Base-by-base conservation (phyloP, 306 rosid genomes). In the Dalbergia cultrata region DNA sequence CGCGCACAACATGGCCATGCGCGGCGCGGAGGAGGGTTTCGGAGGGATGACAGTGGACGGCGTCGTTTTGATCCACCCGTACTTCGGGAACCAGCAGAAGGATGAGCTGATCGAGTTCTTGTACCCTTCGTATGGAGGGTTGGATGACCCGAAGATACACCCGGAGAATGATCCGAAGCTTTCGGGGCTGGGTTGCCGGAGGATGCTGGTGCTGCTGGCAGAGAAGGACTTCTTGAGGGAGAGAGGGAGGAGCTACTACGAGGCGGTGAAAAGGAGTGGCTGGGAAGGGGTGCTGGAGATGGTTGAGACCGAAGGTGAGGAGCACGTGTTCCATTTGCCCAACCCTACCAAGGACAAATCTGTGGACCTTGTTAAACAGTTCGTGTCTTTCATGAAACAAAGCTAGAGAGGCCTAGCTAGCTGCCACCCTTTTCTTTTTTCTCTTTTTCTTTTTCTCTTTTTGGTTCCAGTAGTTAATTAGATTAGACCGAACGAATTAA, bases 11-110 rank as follows among this genome's bases (percentile, higher is more conserved):
- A 75, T 86, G 87, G 92, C 80, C 11, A 71, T 80, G 81, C 74
- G 82, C 3, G 47, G 67, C 0, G 77, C 60, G 0, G 2, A 5
- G 0, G 83, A 80, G 11, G 82, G 81, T 1, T 26, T 81, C 0
- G 44, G 2, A 0, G 82, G 63, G 5, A 6, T 80, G 19, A 88
- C 18, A 0, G 81, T 92, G 0, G 8, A 62, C 0, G 96, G 96
- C 0, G 37, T 90, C 39, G 85, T 85, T 11, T 4, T 93, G 70
- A 35, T 88, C 13, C 94, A 91, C 74, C 93, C 92, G 0, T 92
- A 12, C 35, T 86, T 92, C n/a, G 88, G 85, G 5, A 76, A 53
- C 52, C 81, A 84, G 0, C 11, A 76, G n/a, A 70, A 17, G 7
- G 76, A 79, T n/a, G 57, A 72, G 33, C 60, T 86, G 57, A 2